Evolutionary conservation across 768 basidiomycete species (phyloP).

Genomic region (Boletus pseudopeckii): DNA sequence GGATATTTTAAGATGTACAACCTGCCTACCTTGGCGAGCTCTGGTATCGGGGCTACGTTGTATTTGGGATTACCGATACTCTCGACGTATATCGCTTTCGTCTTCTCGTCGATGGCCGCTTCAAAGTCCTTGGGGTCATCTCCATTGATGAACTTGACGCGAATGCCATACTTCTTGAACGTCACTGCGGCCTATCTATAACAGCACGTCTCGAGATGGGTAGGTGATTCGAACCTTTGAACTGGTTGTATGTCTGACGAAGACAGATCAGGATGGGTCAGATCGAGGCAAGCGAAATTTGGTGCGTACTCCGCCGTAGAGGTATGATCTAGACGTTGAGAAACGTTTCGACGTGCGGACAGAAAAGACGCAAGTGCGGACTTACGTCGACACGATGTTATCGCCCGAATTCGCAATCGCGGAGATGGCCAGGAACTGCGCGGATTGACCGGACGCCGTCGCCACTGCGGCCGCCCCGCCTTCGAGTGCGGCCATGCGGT

Average conservation of each 20-base stretch:
- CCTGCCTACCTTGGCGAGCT: slow-evolving; percentile 47
- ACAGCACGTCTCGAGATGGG: not conserved
- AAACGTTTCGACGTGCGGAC: not conserved
- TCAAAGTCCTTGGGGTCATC: slow-evolving; percentile 46
- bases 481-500: slow-evolving; percentile 61
- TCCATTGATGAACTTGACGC: slow-evolving; percentile 49
- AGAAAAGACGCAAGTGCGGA: not conserved
- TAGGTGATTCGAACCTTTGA: slow-evolving; percentile 43
- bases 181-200: slow-evolving; percentile 35
- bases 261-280: not conserved
- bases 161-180: slow-evolving; percentile 54
- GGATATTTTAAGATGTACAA: not conserved
- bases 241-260: slow-evolving; percentile 56
- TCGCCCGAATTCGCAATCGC: slow-evolving; percentile 53
- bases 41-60: slow-evolving; percentile 52
- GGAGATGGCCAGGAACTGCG: slow-evolving; percentile 58
- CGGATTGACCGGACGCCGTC: slow-evolving; percentile 56
- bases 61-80: slow-evolving; percentile 62
- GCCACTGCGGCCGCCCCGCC: slow-evolving; percentile 60
- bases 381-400: slow-evolving; percentile 61
- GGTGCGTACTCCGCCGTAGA: slow-evolving; percentile 58
- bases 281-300: not conserved
- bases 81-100: slow-evolving; percentile 59
- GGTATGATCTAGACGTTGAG: slow-evolving; percentile 36
- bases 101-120: slow-evolving; percentile 56